Conservation (phyloP, 106 monocot genomes). For the Dendrobium huoshanense region DNA sequence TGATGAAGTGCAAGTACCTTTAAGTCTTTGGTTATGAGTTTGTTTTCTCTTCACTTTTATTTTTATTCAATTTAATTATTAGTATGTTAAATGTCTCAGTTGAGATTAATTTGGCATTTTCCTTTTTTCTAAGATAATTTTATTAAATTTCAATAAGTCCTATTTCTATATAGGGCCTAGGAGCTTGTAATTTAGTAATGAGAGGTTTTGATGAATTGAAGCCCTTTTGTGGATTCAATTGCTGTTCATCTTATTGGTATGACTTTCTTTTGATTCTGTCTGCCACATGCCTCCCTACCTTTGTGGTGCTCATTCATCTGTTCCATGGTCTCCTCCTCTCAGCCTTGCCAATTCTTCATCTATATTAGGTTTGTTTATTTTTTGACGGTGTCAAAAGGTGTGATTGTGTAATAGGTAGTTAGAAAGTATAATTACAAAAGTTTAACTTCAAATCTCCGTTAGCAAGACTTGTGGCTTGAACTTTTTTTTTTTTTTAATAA, state of each 20-base stretch:
- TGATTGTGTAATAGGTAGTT: background rate
- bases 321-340: background rate
- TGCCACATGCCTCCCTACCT: background rate
- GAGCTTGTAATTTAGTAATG: background rate
- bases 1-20: too few species aligned
- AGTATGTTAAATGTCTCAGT: too few species aligned
- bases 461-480: background rate
- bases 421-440: background rate
- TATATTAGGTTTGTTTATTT: background rate
- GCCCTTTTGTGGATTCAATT: background rate
- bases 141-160: too few species aligned
- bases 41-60: too few species aligned
- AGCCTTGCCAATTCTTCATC: background rate
- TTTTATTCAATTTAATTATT: too few species aligned
- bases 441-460: background rate
- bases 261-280: background rate
- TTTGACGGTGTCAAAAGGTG: background rate
- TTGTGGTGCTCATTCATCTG: background rate
- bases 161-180: too few species aligned
- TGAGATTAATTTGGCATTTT: too few species aligned
- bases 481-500: background rate
- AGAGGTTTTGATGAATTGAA: background rate
- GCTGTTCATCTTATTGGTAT: background rate
- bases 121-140: too few species aligned
- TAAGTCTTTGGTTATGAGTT: too few species aligned